Evolutionary conservation across 108 stramenopile species (phyloP).

Genomic region (Stephanodiscus triporus): DNA sequence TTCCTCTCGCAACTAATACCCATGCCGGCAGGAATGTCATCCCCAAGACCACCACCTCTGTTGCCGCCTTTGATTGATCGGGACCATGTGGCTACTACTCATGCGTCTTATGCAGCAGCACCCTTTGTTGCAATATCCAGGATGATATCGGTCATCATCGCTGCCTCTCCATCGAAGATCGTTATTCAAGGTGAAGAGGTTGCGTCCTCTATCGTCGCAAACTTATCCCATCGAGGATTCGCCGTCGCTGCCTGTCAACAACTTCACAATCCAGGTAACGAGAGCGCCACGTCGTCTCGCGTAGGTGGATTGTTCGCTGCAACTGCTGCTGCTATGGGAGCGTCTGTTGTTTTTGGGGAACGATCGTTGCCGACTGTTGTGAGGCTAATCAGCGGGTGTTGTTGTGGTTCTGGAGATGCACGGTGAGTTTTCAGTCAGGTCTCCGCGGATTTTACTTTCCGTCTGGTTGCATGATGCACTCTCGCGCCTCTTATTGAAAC

Average conservation of each 20-base stretch:
- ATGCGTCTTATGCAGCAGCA: too few species aligned
- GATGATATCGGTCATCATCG: too few species aligned
- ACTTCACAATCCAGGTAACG: neutral
- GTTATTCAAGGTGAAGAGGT: too few species aligned
- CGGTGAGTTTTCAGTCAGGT: constrained; percentile 35
- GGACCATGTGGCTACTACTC: too few species aligned
- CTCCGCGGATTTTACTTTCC: neutral
- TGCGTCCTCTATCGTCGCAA: constrained; percentile 11
- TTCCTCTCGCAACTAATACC: too few species aligned
- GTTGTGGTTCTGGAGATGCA: constrained; percentile 47
- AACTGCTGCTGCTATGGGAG: constrained; percentile 26
- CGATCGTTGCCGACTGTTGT: constrained; percentile 53
- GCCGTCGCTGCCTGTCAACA: constrained; percentile 33
- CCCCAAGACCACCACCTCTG: too few species aligned
- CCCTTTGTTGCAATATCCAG: too few species aligned
- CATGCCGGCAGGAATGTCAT: too few species aligned
- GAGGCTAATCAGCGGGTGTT: constrained; percentile 68
- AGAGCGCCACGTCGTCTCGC: neutral
- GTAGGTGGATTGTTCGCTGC: constrained; percentile 22
- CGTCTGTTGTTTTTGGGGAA: neutral
- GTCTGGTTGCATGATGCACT: neutral
- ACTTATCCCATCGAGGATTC: constrained; percentile 31
- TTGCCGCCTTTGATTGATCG: too few species aligned
- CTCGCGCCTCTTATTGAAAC: constrained; percentile 13
- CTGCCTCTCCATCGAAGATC: too few species aligned